Percentiles rank a stretch among this genome's conserved stretches.
These are phyloP conservation scores for Epichloe sibirici DNA, from an alignment of 2,329 filamentous ascomycete genomes.

Conservation along the genomic window DNA sequence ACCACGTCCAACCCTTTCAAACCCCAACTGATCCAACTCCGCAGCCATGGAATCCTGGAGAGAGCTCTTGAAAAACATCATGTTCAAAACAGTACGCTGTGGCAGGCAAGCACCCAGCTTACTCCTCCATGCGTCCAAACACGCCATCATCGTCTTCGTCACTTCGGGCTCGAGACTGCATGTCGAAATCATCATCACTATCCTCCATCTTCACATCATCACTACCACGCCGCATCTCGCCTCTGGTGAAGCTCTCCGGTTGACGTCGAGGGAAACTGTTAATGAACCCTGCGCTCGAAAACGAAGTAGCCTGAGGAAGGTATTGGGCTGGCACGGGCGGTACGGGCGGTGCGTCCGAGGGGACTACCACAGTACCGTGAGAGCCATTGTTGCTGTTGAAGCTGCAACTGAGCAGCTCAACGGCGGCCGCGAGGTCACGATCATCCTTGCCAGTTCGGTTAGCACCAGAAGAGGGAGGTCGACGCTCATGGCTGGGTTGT, in stretches of 20 bases:
- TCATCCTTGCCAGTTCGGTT: slow-evolving; percentile 70
- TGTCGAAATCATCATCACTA: slow-evolving; percentile 55
- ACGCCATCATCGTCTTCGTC: slow-evolving; percentile 92
- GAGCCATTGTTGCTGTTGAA: slow-evolving; percentile 66
- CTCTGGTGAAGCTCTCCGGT: slow-evolving; percentile 54
- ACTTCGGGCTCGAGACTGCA: slow-evolving; percentile 49
- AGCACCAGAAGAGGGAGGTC: slow-evolving; percentile 68
- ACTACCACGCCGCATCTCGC: slow-evolving; percentile 36
- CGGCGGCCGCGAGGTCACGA: slow-evolving; percentile 76
- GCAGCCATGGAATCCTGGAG: slow-evolving; percentile 12
- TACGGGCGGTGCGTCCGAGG: slow-evolving; percentile 70
- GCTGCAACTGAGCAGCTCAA: slow-evolving; percentile 82
- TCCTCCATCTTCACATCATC: slow-evolving; percentile 58
- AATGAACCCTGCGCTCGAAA: slow-evolving; percentile 50
- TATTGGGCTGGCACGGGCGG: slow-evolving; percentile 77
- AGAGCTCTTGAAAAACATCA: slow-evolving; percentile 2
- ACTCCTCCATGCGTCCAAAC: slow-evolving; percentile 95
- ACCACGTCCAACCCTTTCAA: slow-evolving; percentile 17
- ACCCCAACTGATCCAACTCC: slow-evolving; percentile 24
- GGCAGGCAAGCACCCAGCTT: slow-evolving; percentile 15
- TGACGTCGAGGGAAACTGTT: slow-evolving; percentile 48
- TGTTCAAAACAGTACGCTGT: neutral
- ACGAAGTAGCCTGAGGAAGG: slow-evolving; percentile 45
- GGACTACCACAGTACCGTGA: slow-evolving; percentile 48
- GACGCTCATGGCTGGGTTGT: slow-evolving; percentile 62